Evolutionary conservation across 1,139 yeast genomes (phyloP).

Genomic region (Groenewaldozyma auringiensis): DNA sequence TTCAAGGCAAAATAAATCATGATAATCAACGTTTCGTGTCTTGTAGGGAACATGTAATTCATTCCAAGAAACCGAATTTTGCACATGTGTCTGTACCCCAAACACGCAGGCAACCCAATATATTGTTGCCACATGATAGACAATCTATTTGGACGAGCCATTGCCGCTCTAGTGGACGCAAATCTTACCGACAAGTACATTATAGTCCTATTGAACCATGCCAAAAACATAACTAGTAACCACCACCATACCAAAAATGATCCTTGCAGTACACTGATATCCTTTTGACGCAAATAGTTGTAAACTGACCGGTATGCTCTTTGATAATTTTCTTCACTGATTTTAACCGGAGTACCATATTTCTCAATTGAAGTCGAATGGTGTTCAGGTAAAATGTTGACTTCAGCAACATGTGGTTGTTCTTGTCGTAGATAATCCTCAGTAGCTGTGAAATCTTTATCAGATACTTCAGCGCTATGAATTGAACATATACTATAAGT

Average conservation of each 20-base stretch:
- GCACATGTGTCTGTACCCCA: constrained; percentile 28
- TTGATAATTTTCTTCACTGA: constrained; percentile 11
- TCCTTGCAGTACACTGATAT: constrained; percentile 30
- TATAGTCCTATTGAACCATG: constrained; percentile 16
- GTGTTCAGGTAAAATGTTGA: constrained; percentile 1
- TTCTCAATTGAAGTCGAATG: constrained; percentile 1
- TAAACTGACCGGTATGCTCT: constrained; percentile 15
- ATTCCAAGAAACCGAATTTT: constrained; percentile 20
- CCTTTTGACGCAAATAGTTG: constrained; percentile 26
- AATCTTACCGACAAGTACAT: constrained; percentile 21
- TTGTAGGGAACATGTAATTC: constrained; percentile 45
- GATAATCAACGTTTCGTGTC: constrained; percentile 50
- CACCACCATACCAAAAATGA: constrained; percentile 27
- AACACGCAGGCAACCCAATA: constrained; percentile 29
- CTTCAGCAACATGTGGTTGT: constrained; percentile 11
- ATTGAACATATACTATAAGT: constrained; percentile 21
- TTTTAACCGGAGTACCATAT: constrained; percentile 10
- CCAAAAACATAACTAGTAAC: constrained; percentile 28
- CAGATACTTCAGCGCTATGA: constrained; percentile 20
- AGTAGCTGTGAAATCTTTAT: constrained; percentile 20
- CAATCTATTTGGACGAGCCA: constrained; percentile 20
- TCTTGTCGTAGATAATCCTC: constrained; percentile 11
- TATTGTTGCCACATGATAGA: constrained; percentile 21
- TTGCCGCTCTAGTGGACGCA: constrained; percentile 20
- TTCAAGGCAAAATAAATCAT: constrained; percentile 41